Base-by-base conservation (phyloP, 495 filamentous ascomycete species). In the Lindgomyces ingoldianus region DNA sequence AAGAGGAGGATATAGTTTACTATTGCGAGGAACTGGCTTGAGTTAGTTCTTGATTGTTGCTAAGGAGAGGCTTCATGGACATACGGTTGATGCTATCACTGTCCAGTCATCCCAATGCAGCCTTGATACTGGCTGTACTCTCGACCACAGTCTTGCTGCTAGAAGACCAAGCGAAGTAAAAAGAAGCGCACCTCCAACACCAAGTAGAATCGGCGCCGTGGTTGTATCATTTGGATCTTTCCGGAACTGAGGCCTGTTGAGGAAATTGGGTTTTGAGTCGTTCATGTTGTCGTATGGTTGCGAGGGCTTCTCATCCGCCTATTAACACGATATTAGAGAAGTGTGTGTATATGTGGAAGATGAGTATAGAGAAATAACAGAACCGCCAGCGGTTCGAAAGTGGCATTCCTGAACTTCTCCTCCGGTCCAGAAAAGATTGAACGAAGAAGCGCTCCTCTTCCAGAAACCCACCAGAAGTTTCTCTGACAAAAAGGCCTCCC, bases 71-170 rank as follows among this genome's bases (percentile, higher is more conserved):
- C 22, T 52, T 9, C 25, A 9, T 9, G 36, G 24, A 8, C 51
- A 47, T 68, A 68, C 59, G 14, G 64, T 62, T 4, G 52, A 58
- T 25, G 11, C 66, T 1, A 60, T 4, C 8, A 65, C 29, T 10
- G 57, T 63, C 58, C 52, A 69, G 56, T 69, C 66, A 39, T 69
- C 66, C 21, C 25, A 47, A 14, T 57, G 16, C 9, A 69, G 52
- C 19, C 60, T 45, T 18, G 10, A 22, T 12, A 42, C 49, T 0
- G 66, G 61, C 10, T 52, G 49, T 4, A 41, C 9, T 50, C 66
- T 25, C 11, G 66, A 61, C 66, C 60, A 64, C 18, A 69, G 6
- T 26, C 66, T 44, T 22, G 64, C 64, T 0, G 22, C 10, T 9
- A 67, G 64, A 2, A 67, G n/a, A 14, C 4, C 14, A 8, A 61